Evolutionary conservation across 2,329 filamentous ascomycete species (phyloP), one percentile per base, ranked within the genome.

Genomic region (Proliferodiscus dingleyae): DNA sequence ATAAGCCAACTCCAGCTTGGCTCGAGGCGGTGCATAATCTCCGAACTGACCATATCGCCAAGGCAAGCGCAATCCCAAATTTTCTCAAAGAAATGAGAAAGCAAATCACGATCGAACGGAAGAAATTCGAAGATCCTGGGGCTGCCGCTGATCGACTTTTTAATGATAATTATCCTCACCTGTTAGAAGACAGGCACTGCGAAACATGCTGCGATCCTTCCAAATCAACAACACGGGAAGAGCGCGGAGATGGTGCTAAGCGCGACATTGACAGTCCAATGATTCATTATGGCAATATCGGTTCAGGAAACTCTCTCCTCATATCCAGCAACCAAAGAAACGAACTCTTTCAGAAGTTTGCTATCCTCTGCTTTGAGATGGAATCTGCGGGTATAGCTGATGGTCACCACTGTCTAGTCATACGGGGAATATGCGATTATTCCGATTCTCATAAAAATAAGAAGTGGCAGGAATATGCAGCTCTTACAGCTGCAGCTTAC

Each of bases 341-440:
- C 41, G 28, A 23, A 41, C 43, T 52, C 41, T 39, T 37, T 28
- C 41, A 37, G 7, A 47, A 53, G 34, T 51, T 42, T 30, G 39
- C 50, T 22, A 49, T 64, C 11, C 30, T 65, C 6, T 63, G 60
- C 39, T 66, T 66, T 38, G 65, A 66, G 42, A 66, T 61, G 60
- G 62, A 61, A 43, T 59, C 54, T 0, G 60, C 61, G 5, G 64
- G 63, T 8, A 24, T 64, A 3, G 57, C 59, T 54, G 61, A 65
- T 32, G 40, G 58, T 33, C 57, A 63, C 7, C 61, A 56, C 0
- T 62, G 53, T 16, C 47, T 63, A 1, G 60, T 64, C 5, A 60
- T 68, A 32, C 55, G 63, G 5, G 64, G 64, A 1, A 61, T 66
- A 18, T 62, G 60, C 42, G 63, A 68, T 51, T 68, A 68, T 26